Evolutionary conservation across 768 basidiomycete species (phyloP).

Genomic region (Mycena alexandri): DNA sequence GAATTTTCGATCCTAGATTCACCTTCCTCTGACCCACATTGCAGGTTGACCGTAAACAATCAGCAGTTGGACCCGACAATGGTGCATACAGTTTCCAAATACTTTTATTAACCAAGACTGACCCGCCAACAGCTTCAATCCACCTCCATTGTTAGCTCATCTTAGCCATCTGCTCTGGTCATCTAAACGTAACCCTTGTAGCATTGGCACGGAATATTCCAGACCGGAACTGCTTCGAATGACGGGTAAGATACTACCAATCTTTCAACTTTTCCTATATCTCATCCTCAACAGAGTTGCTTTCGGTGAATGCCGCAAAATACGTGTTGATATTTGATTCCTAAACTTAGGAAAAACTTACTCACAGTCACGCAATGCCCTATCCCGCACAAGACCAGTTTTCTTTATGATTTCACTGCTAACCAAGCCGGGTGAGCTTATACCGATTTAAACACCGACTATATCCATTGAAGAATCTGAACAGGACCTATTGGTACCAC

Average conservation of each 20-base stretch:
- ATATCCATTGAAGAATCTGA: slow-evolving; percentile 41
- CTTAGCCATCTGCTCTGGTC: not conserved
- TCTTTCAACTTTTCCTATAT: too few species aligned
- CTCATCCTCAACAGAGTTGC: too few species aligned
- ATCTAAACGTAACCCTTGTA: slow-evolving; percentile 15
- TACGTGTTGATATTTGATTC: not conserved
- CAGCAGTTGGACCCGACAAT: slow-evolving; percentile 52
- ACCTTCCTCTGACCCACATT: not conserved
- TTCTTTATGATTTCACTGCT: slow-evolving; percentile 56
- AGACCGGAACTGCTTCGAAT: slow-evolving; percentile 47
- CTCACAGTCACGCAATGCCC: slow-evolving; percentile 60
- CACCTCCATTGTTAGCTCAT: slow-evolving; percentile 54
- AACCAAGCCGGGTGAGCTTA: slow-evolving; percentile 14
- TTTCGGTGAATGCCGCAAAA: too few species aligned
- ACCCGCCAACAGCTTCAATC: slow-evolving; percentile 34
- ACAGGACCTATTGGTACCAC: slow-evolving; percentile 62
- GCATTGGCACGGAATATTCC: slow-evolving; percentile 54
- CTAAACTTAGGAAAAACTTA: slow-evolving; percentile 41
- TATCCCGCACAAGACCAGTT: slow-evolving; percentile 52
- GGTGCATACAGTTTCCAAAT: too few species aligned
- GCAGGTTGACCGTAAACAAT: slow-evolving; percentile 56
- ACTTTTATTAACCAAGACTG: too few species aligned
- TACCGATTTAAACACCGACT: not conserved
- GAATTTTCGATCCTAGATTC: not conserved
- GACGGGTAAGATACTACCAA: slow-evolving; percentile 40